A percentile compares a stretch with the other conserved stretches of the same genome.
phyloP scores from a whole-genome alignment of 164 flowering plant species.

The Brasenia schreberi region DNA sequence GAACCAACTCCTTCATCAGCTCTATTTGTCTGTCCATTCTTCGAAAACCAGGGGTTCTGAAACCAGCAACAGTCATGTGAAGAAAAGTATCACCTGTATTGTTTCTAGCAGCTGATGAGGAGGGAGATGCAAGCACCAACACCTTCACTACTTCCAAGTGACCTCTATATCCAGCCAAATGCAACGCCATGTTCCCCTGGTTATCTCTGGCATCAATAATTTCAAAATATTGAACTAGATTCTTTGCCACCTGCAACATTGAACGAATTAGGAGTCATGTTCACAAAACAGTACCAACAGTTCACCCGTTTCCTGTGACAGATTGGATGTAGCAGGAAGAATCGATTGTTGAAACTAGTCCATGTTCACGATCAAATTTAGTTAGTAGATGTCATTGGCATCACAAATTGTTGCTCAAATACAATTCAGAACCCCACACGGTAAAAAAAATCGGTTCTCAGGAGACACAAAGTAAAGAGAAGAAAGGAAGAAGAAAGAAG shows the following conservation, averaged over 20 bases:
- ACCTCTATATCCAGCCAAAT: conserved; percentile 77
- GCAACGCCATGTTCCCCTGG: conserved; percentile 75
- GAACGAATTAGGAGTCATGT: no score
- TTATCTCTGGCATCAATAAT: conserved; percentile 37
- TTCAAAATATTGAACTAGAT: conserved; percentile 43
- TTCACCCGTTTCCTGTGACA: no score
- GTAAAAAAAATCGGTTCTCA: no score
- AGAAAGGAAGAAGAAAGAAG: no score
- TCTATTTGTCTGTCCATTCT: conserved; percentile 63
- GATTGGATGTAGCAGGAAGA: no score
- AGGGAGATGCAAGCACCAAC: conserved; percentile 36
- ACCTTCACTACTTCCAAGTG: conserved; percentile 41
- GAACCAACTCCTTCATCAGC: conserved; percentile 46
- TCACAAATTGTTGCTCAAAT: no score
- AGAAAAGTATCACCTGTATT: conserved; percentile 70
- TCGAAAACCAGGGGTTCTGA: conserved; percentile 60
- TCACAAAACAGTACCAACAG: no score
- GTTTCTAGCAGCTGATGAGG: conserved; percentile 28
- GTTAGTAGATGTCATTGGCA: no score
- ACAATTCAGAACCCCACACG: no score
- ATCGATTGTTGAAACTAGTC: no score
- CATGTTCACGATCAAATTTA: no score
- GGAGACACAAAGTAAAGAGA: no score
- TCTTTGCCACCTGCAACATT: conserved; percentile 53
- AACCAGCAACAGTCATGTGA: conserved; percentile 82